Percentiles rank a stretch among this genome's conserved stretches.
These are phyloP conservation scores for Neurospora sp. DNA, from an alignment of 495 filamentous ascomycete species.

Conservation along the genomic window DNA sequence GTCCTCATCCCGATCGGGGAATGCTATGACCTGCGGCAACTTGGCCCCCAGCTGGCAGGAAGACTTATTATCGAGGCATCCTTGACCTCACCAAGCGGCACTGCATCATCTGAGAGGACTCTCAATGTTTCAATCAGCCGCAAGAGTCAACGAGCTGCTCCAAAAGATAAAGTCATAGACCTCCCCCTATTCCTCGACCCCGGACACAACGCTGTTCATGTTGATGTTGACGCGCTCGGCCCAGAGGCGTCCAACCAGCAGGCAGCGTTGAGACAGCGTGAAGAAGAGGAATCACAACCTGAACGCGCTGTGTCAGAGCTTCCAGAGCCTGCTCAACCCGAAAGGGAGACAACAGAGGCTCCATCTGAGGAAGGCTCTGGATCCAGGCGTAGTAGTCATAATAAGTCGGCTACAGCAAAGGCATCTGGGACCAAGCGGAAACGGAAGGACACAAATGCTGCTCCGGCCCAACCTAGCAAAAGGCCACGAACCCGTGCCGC, in stretches of 20 bases:
- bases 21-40: slow-evolving; percentile 1
- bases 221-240: slow-evolving; percentile 1
- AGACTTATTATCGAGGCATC: not conserved
- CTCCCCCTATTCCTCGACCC: slow-evolving; percentile 6
- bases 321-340: not conserved
- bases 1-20: not conserved
- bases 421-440: not conserved
- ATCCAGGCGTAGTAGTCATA: not conserved
- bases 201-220: slow-evolving; percentile 3
- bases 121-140: not conserved
- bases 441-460: not conserved
- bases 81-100: not conserved
- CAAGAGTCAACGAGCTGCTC: not conserved
- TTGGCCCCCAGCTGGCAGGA: not conserved
- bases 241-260: not conserved
- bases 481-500: not conserved
- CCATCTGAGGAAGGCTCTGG: not conserved
- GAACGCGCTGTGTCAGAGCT: not conserved
- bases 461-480: not conserved
- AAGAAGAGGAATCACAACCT: not conserved
- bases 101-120: not conserved
- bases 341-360: not conserved
- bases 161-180: not conserved
- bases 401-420: not conserved
- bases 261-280: not conserved